Evolutionary conservation across 2,329 filamentous ascomycete species (phyloP), one percentile per base, ranked within the genome.

Genomic region (Monilinia polystroma): DNA sequence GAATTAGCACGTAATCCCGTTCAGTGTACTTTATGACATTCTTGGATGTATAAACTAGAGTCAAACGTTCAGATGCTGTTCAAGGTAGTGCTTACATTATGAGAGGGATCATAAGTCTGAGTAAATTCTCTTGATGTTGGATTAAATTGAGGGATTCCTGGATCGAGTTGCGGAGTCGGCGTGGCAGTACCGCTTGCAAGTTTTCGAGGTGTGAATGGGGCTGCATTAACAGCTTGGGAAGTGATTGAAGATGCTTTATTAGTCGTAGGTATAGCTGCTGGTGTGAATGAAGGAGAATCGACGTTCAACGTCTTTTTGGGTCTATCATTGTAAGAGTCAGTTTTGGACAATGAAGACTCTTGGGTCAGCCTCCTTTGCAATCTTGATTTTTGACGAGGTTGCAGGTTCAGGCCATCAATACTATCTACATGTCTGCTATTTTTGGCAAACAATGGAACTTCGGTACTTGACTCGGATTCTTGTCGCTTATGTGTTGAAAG

Each of bases 221-320:
- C 90, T 29, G 94, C 95, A 77, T 86, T 95, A n/a, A 90, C 93
- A 66, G 92, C 90, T 78, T 96, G 93, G 1, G 93, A 92, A 10
- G 93, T 95, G 70, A 98, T 93, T 11, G 73, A 89, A 12, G 89
- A 84, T 74, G 90, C 90, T 78, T 92, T 92, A 32, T 80, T 75
- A 1, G 80, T 79, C 32, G 80, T 78, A 54, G 83, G 74, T 54
- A 83, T 73, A 67, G 77, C 80, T 18, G 85, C 81, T 7, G 94
- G 94, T 0, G 92, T 97, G 77, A 99, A 99, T 58, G 94, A 92
- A 16, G 95, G 94, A 11, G 95, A 98, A 75, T 98, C 95, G 75
- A 97, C 95, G 78, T 96, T 99, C 72, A 99, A 84, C 38, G 90
- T 83, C 78, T 93, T 95, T 79, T 92, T 92, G 32, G 81, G 76